These are phyloP conservation scores for Cytospora schulzeri DNA, from an alignment of 2,329 filamentous ascomycete genomes.

Conservation along the genomic window DNA sequence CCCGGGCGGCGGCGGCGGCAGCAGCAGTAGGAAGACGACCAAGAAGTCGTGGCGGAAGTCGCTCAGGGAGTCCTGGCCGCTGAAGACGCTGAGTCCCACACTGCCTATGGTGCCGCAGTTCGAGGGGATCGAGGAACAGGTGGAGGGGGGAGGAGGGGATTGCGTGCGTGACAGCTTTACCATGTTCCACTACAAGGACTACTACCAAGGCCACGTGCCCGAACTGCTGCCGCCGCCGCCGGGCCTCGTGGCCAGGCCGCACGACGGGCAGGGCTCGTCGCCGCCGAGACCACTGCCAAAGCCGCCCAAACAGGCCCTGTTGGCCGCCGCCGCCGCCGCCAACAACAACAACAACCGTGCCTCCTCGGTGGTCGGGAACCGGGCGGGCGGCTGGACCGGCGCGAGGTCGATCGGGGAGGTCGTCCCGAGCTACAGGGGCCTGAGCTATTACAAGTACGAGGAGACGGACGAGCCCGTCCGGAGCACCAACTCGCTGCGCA, in stretches of 20 bases:
- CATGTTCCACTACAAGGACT: slow-evolving; percentile 24
- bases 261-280: slow-evolving; percentile 11
- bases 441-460: slow-evolving; percentile 25
- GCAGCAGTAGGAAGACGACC: slow-evolving; percentile 3
- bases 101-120: slow-evolving; percentile 36
- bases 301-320: slow-evolving; percentile 25
- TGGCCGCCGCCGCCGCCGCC: too few relatives aligned
- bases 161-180: slow-evolving; percentile 10
- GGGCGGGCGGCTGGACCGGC: neutral
- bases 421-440: slow-evolving; percentile 12
- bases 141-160: neutral
- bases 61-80: slow-evolving; percentile 35
- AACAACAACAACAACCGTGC: too few relatives aligned
- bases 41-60: slow-evolving; percentile 23
- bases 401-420: neutral
- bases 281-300: slow-evolving; percentile 27
- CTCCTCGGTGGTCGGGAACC: slow-evolving; percentile 1
- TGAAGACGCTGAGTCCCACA: slow-evolving; percentile 38
- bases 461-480: slow-evolving; percentile 21
- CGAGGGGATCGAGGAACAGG: slow-evolving; percentile 1
- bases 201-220: slow-evolving; percentile 5
- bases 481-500: slow-evolving; percentile 13
- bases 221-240: slow-evolving; percentile 21
- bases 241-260: slow-evolving; percentile 19
- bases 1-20: slow-evolving; percentile 32